Conservation (phyloP, 179 eudicot species). For the Camellia oleifera region DNA sequence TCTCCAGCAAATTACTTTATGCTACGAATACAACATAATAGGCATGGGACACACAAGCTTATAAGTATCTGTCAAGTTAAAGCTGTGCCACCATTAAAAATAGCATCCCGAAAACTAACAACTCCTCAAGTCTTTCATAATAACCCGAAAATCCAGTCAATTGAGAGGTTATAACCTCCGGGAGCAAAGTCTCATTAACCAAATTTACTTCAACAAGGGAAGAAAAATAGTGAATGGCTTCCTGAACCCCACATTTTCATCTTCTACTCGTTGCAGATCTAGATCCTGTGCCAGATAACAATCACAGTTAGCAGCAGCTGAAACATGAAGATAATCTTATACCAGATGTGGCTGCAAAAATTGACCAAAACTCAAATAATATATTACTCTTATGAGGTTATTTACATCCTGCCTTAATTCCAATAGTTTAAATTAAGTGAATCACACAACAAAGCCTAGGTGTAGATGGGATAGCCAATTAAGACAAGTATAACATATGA, state of each 20-base stretch:
- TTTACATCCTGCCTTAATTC: background rate
- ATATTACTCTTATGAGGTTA: background rate
- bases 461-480: background rate
- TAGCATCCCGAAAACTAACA: constrained; percentile 2
- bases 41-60: too few species aligned
- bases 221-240: background rate
- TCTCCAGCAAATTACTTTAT: too few species aligned
- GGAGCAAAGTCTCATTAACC: background rate
- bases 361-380: background rate
- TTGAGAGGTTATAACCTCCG: background rate
- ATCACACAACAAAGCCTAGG: background rate
- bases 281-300: constrained; percentile 12
- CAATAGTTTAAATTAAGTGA: background rate
- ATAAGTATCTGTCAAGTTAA: too few species aligned
- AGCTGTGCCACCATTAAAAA: too few species aligned
- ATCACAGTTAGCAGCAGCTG: background rate
- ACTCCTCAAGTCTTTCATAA: background rate
- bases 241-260: background rate
- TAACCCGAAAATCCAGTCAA: background rate
- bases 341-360: background rate
- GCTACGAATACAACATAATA: too few species aligned
- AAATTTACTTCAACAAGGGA: background rate
- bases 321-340: background rate
- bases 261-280: constrained; percentile 12
- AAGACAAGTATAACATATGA: too few species aligned